Conservation (phyloP, 192 early-diverging fungal genomes). For the Coemansia guatemalensis region DNA sequence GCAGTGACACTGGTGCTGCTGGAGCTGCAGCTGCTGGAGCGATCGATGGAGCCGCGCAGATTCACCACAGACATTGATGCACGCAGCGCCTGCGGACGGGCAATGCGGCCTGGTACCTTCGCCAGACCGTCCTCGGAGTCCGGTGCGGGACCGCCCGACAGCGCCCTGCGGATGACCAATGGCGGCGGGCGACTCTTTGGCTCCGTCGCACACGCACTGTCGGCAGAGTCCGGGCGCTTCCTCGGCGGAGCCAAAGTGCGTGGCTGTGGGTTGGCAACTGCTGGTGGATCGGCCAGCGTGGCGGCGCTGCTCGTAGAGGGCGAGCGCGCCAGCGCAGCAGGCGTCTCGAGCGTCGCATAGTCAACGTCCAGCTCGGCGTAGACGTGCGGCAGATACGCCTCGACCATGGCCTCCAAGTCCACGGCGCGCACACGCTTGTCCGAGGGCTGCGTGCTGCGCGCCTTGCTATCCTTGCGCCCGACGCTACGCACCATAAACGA, state of each 20-base stretch:
- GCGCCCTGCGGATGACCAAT: neutral
- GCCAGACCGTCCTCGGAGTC: neutral
- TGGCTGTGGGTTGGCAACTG: neutral
- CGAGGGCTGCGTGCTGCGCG: neutral
- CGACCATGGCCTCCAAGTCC: conserved; percentile 44
- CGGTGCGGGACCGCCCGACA: neutral
- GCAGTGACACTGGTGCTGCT: neutral
- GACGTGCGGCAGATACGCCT: conserved; percentile 36
- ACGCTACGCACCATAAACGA: conserved; percentile 27
- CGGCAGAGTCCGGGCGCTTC: neutral
- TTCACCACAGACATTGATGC: neutral
- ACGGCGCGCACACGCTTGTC: conserved; percentile 30
- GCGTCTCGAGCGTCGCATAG: neutral
- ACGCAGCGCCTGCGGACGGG: neutral
- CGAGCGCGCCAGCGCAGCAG: conserved; percentile 11
- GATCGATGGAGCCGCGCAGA: neutral
- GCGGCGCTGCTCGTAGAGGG: conserved; percentile 27
- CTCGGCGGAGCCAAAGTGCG: neutral
- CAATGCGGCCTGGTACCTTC: neutral
- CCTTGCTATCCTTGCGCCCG: neutral
- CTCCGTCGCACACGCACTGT: neutral
- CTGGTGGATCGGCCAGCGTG: conserved; percentile 22
- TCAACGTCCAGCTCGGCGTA: conserved; percentile 19
- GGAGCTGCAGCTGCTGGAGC: conserved; percentile 3
- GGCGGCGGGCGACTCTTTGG: neutral